phyloP scores from a whole-genome alignment of 331 rosid genomes.

The Quercus tomentella region DNA sequence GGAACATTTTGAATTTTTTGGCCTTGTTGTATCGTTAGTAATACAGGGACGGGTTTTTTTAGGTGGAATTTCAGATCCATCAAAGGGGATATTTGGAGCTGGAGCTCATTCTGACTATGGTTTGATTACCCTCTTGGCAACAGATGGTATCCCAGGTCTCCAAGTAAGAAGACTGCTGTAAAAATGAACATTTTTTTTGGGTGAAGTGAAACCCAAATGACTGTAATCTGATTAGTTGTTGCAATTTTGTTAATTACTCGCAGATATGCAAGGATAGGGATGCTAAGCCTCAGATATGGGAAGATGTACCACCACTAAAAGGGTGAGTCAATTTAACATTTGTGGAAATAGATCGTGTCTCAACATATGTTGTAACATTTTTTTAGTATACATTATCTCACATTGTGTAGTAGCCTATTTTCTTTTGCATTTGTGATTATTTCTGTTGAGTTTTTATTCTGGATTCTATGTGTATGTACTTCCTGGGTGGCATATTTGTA shows the following conservation, averaged over 20 bases:
- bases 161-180: constrained; percentile 49
- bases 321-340: constrained; percentile 48
- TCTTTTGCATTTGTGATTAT: neutral
- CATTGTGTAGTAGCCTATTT: neutral
- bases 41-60: neutral
- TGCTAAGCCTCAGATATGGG: constrained; percentile 88
- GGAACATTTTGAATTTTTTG: constrained; percentile 13
- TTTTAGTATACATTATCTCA: neutral
- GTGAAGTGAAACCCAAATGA: neutral
- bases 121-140: constrained; percentile 68
- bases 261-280: constrained; percentile 89
- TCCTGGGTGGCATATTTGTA: no score
- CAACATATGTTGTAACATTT: neutral
- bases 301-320: constrained; percentile 67
- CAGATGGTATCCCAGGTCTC: constrained; percentile 71
- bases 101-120: constrained; percentile 95
- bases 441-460: neutral
- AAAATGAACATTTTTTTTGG: neutral
- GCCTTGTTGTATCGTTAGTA: neutral
- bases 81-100: constrained; percentile 75
- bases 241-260: neutral
- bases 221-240: neutral
- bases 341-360: neutral
- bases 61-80: constrained; percentile 71
- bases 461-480: neutral